Evolutionary conservation across 31 red algal species (phyloP), one percentile per base, ranked within the genome.

Genomic region (Asparagopsis taxiformis): DNA sequence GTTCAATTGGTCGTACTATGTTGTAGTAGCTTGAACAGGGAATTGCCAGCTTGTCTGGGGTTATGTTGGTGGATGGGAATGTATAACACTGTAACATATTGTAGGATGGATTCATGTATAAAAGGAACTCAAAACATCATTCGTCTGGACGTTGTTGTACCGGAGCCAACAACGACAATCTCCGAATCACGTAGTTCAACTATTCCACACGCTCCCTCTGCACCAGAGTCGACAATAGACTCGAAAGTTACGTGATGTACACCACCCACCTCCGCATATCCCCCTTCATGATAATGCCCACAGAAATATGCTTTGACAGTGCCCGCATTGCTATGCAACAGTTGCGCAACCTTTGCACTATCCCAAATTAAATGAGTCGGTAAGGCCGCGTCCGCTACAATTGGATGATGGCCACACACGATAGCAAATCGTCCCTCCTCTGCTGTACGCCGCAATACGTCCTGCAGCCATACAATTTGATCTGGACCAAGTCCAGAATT

Each of bases 221-320:
- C 25, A 7, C 55, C 43, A 31, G 85, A 71, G 65, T 95, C 85
- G 23, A 89, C 32, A n/a, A 95, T 53, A 5, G 84, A 60, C 25
- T 79, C 76, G 28, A 89, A 89, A n/a, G 92, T 95, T 13, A 95
- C 33, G 32, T 95, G 78, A 36, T 95, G 84, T 7, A 95, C 63
- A 41, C 85, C 92, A 72, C 78, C 53, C 0, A 59, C 46, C 58
- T 63, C 31, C 16, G 75, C 68, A 35, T 83, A 83, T 15, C 86
- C 85, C 15, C 92, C 92, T 20, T 71, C 16, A 44, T 95, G 92
- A 44, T 77, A 74, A 36, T 95, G 92, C 11, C 92, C 92, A 29
- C 58, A 69, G 33, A 95, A 79, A 56, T 89, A 88, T 8, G 76
- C 76, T 33, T 77, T 75, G 8, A 95, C 92, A 0, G 82, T 67